Conservation (phyloP, 352 stramenopile species). For the Globisporangium cylindrosporum region DNA sequence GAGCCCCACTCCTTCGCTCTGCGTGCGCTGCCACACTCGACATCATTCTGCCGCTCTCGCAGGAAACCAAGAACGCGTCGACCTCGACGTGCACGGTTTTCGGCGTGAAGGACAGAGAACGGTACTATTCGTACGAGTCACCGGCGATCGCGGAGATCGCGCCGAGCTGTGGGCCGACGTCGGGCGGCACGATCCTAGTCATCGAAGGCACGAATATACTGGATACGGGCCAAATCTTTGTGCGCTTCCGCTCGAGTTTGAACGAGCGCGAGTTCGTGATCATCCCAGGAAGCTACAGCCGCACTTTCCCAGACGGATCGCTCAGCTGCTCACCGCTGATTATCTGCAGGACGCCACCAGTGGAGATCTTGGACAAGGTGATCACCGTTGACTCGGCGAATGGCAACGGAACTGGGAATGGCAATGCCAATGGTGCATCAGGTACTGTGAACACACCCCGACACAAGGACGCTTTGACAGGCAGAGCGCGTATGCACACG, state of each 20-base stretch:
- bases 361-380: slow-evolving; percentile 56
- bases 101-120: slow-evolving; percentile 43
- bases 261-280: slow-evolving; percentile 68
- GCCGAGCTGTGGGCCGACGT: slow-evolving; percentile 56
- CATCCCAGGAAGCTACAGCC: slow-evolving; percentile 52
- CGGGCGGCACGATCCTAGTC: slow-evolving; percentile 50
- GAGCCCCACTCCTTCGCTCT: slow-evolving; percentile 49
- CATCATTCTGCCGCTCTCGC: slow-evolving; percentile 34
- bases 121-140: slow-evolving; percentile 71
- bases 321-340: slow-evolving; percentile 47
- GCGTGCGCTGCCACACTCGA: slow-evolving; percentile 41
- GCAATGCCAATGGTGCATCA: not conserved
- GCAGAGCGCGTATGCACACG: slow-evolving; percentile 43
- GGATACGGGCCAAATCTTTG: slow-evolving; percentile 74
- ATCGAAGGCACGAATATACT: slow-evolving; percentile 62
- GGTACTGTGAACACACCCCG: slow-evolving; percentile 15
- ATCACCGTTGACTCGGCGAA: slow-evolving; percentile 11
- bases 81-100: slow-evolving; percentile 26
- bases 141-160: slow-evolving; percentile 56
- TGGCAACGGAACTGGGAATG: slow-evolving; percentile 2
- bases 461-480: slow-evolving; percentile 26
- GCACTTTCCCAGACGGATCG: slow-evolving; percentile 53
- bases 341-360: slow-evolving; percentile 50
- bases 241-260: slow-evolving; percentile 56
- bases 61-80: slow-evolving; percentile 17